Evolutionary conservation across 495 filamentous ascomycete genomes (phyloP), one percentile per base, ranked within the genome.

Genomic region (Aspergillus saccharolyticus): DNA sequence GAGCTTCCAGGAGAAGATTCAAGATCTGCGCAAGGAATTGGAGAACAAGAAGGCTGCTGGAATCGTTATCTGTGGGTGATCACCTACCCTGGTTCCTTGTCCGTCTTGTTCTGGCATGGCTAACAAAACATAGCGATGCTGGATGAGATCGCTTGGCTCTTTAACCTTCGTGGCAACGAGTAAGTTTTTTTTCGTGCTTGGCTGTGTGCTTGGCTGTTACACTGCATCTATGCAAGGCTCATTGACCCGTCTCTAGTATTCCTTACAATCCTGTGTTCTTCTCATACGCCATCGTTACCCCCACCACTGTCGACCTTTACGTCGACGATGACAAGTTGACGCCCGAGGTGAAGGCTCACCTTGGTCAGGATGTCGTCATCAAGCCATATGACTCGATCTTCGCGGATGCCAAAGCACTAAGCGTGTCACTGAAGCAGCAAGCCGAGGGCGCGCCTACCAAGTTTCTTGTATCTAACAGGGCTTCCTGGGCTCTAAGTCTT

Each of bases 221-320:
- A 21, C 15, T 18, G 44, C 10, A 28, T 4, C 17, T 0, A 42
- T 49, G 33, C 50, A 53, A 39, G 0, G 44, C 52, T 60, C 39
- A 68, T 15, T 2, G 3, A 43, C n/a, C 47, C 2, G 15, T 42
- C 16, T 18, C 14, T 52, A 88, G 85, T 69, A 99, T 99, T 64
- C 89, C 90, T 2, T 99, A 96, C 75, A 99, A 99, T 66, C 95
- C 95, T 0, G 95, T 99, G 33, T 99, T 97, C 78, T 97, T 97
- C 76, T 95, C 95, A 22, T 99, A 97, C 67, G 91, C 91, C 43
- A 80, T 95, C 44, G 79, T 99, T 52, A 97, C 95, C 4, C 85
- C 87, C 3, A 86, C 86, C 8, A 78, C 84, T 5, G 90, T 88
- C 30, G 93, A 88, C 22, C 74, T 99, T 14, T 99, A 97, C 64